Evolutionary conservation across 2,329 filamentous ascomycete species (phyloP), one percentile per base, ranked within the genome.

Genomic region (Neobulgaria alba): DNA sequence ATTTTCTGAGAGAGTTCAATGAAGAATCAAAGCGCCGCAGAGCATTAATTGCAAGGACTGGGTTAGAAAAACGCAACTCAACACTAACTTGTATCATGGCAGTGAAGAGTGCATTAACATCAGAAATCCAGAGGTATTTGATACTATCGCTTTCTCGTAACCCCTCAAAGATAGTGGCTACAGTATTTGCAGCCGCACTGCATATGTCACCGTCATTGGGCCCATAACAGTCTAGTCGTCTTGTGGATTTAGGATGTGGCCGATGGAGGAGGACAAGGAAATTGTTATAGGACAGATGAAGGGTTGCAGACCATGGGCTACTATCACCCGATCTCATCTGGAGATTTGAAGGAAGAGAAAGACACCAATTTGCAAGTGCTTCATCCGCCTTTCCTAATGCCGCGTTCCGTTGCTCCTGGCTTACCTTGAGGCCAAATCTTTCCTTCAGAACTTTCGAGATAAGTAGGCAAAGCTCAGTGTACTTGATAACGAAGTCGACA

Each of bases 21-120:
- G n/a, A n/a, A n/a, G n/a, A n/a, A n/a, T n/a, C n/a, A n/a, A n/a
- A n/a, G n/a, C n/a, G n/a, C n/a, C 64, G 61, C 34, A 67, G 57
- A 12, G 63, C 64, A 38, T 66, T 66, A 48, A 67, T 67, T 3
- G 64, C 64, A 8, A 67, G 50, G 3, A 67, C 61, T 3, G 64
- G 64, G 33, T 67, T 67, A 2, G 64, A 67, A 42, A 67, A 67
- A 16, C 63, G 63, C 15, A 67, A 57, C 42, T 67, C 64, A 5
- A 67, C 64, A 14, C 64, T 61, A 5, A 67, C 63, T 55, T 67
- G 64, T 19, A 67, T 66, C 64, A 67, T 67, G 12, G 64, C 64
- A 4, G 64, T 67, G 49, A 67, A 67, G 4, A 67, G 49, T 1
- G 63, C 64, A 38, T 66, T 63, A 9, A 67, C 63, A 3, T 61